These are phyloP conservation scores for Artemisia tridentata DNA, from an alignment of 129 eudicot species.

Conservation along the genomic window DNA sequence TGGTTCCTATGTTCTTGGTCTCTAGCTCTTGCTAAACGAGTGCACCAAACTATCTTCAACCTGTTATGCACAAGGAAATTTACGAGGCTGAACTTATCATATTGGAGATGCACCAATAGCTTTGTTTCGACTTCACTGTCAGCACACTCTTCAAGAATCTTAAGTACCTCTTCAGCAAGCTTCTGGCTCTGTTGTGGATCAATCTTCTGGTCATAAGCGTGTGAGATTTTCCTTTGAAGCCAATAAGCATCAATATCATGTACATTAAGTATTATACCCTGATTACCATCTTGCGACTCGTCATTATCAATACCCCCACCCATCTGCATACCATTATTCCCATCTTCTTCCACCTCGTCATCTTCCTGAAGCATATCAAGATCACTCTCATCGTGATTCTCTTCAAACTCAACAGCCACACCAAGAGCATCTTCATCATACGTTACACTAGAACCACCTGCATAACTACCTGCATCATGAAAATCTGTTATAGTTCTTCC, in stretches of 20 bases:
- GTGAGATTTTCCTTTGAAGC: conserved; percentile 94
- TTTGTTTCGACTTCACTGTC: conserved; percentile 80
- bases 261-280: conserved; percentile 78
- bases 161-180: conserved; percentile 91
- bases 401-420: conserved; percentile 94
- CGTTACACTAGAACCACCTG: conserved; percentile 41
- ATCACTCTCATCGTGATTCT: conserved; percentile 80
- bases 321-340: conserved; percentile 87
- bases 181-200: conserved; percentile 93
- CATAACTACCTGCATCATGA: conserved; percentile 50
- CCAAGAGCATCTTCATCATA: conserved; percentile 79
- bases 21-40: conserved; percentile 92
- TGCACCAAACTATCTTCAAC: conserved; percentile 91
- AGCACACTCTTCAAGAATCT: conserved; percentile 86
- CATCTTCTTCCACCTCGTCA: conserved; percentile 43
- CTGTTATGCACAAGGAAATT: conserved; percentile 69
- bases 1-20: conserved; percentile 75
- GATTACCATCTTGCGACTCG: conserved; percentile 60
- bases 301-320: conserved; percentile 92
- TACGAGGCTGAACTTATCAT: conserved; percentile 70
- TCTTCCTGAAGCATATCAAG: conserved; percentile 61
- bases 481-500: conserved; percentile 76
- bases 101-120: conserved; percentile 72
- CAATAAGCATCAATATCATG: conserved; percentile 96
- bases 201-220: conserved; percentile 82